These are phyloP conservation scores for Blepharisma japonicum DNA, from an alignment of 73 alveolate species.

Conservation along the genomic window DNA sequence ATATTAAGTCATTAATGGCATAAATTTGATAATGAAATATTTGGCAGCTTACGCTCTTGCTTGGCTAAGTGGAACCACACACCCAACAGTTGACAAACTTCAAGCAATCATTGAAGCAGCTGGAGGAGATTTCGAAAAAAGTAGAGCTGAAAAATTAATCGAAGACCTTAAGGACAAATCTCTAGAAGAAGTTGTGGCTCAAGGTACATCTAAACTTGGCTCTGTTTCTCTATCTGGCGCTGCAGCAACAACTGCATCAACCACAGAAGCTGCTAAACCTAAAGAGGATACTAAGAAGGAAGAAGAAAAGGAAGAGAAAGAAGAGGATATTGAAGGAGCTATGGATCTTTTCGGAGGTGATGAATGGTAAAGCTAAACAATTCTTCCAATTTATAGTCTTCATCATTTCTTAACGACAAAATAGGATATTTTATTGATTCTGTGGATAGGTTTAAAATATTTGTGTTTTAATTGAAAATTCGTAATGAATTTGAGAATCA, in stretches of 20 bases:
- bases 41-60: constrained; percentile 28
- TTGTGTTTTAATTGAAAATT: too few species aligned
- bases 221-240: background rate
- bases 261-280: constrained; percentile 11
- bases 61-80: constrained; percentile 6
- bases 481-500: too few species aligned
- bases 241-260: background rate
- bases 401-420: too few species aligned
- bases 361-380: constrained; percentile 8
- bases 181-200: constrained; percentile 4
- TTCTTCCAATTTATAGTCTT: too few species aligned
- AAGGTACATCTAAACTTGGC: background rate
- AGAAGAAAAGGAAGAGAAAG: constrained; percentile 21
- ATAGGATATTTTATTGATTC: too few species aligned
- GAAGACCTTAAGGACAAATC: constrained; percentile 26
- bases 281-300: constrained; percentile 10
- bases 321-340: constrained; percentile 23
- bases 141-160: background rate
- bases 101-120: constrained; percentile 4
- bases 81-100: background rate
- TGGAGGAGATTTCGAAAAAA: constrained; percentile 13
- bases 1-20: too few species aligned
- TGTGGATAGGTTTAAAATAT: too few species aligned
- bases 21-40: constrained; percentile 7
- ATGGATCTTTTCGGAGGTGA: constrained; percentile 19